Evolutionary conservation across 768 basidiomycete genomes (phyloP).

Genomic region (Termitomyces titanicus): DNA sequence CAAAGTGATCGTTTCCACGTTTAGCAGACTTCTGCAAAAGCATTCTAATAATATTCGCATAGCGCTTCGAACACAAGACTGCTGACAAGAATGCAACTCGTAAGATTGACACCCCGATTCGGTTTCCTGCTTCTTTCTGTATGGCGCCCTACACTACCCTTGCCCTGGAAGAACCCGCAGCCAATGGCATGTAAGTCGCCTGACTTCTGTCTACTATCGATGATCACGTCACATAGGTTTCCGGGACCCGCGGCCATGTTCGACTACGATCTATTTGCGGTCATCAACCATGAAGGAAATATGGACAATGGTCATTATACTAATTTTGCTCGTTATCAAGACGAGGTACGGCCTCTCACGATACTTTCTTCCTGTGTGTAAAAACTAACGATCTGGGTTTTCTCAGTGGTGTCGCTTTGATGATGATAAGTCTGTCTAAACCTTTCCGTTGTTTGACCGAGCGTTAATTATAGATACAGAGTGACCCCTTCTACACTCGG

Average conservation of each 20-base stretch:
- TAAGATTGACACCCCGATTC: constrained; percentile 82
- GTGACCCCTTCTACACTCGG: constrained; percentile 70
- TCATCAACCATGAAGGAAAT: constrained; percentile 93
- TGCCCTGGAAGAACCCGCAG: constrained; percentile 45
- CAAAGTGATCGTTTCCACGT: constrained; percentile 52
- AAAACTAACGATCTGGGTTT: not conserved
- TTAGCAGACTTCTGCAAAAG: not conserved
- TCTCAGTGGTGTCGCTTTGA: constrained; percentile 90
- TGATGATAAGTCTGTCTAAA: constrained; percentile 71
- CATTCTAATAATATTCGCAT: constrained; percentile 5
- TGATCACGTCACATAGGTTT: constrained; percentile 26
- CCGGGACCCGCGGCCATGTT: constrained; percentile 68
- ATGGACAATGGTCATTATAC: constrained; percentile 96
- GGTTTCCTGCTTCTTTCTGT: constrained; percentile 79
- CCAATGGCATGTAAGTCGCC: constrained; percentile 25
- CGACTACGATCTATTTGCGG: constrained; percentile 88
- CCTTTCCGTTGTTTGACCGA: not conserved
- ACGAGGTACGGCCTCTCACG: constrained; percentile 57
- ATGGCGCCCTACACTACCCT: constrained; percentile 86
- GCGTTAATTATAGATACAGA: constrained; percentile 30
- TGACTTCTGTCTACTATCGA: not conserved
- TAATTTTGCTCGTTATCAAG: constrained; percentile 77
- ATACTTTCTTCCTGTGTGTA: not conserved
- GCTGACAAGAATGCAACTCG: constrained; percentile 67
- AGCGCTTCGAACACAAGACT: constrained; percentile 93